Base-by-base conservation (phyloP, 2,329 filamentous ascomycete genomes). In the Ramularia collo-cygni region DNA sequence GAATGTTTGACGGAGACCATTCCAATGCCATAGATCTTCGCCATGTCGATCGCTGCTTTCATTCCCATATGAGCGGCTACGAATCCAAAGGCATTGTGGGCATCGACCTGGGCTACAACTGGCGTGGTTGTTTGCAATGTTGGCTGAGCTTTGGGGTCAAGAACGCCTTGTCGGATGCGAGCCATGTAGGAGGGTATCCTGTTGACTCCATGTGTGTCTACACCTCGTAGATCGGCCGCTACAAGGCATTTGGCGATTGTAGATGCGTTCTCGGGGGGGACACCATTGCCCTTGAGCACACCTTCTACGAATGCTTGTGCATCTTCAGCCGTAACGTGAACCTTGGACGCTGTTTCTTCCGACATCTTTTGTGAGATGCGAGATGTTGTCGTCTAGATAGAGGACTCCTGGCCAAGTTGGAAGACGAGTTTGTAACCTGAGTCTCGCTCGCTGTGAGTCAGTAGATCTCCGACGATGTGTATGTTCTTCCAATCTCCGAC, bases 121-220 rank as follows among this genome's bases (percentile, higher is more conserved):
- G 84, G 83, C 0, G 85, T 89, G 34, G 79, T 62, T 47, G 82
- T 71, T 0, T 56, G 66, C 2, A 88, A 45, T 0, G 65, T 68
- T 0, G 84, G 84, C 3, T 66, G 58, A 1, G 80, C 80, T 8
- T 58, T 60, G 8, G 79, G 67, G 50, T 84, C 69, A 6, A 90
- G 72, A 2, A 84, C 81, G 2, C 79, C 79, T 55, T 81, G 72
- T 2, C 82, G 76, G 47, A 89, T 74, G 13, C 85, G 79, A 38
- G 76, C 72, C 67, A 89, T 76, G 66, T 90, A 90, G 0, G 80
- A 85, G 1, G 84, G 83, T 28, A 90, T 78, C 4, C 85, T 77
- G 60, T 85, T 86, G 59, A 84, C 77, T 44, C 81, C 85, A 58
- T 90, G 85, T 0, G 83, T 86, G 56, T 90, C 85, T 17, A 89